Percentiles rank a stretch among this genome's conserved stretches.
phyloP scores from a whole-genome alignment of 2,329 filamentous ascomycete genomes.

The Alternaria sp. region DNA sequence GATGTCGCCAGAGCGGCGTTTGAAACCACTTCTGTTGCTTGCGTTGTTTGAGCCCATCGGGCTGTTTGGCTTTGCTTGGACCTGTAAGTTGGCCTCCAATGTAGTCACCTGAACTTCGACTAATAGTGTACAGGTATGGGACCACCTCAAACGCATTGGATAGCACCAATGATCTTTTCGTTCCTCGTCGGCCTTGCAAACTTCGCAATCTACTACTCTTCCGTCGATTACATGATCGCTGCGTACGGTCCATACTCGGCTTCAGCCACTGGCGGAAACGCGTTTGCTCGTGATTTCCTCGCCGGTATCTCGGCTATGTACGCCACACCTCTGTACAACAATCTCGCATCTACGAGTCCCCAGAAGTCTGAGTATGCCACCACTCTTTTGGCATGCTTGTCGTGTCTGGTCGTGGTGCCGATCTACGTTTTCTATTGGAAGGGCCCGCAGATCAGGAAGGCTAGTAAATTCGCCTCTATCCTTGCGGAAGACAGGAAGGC shows the following conservation, averaged over 20 bases:
- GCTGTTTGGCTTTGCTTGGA: slow-evolving; percentile 74
- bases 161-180: slow-evolving; percentile 70
- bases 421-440: slow-evolving; percentile 60
- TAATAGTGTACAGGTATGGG: slow-evolving; percentile 52
- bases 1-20: slow-evolving; percentile 66
- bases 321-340: slow-evolving; percentile 64
- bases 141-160: slow-evolving; percentile 69
- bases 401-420: slow-evolving; percentile 50
- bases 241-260: slow-evolving; percentile 76
- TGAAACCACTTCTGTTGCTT: slow-evolving; percentile 69
- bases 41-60: slow-evolving; percentile 70
- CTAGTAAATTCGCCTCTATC: slow-evolving; percentile 60
- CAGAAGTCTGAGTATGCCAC: slow-evolving; percentile 57
- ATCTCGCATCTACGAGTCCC: slow-evolving; percentile 48
- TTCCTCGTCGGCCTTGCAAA: slow-evolving; percentile 74
- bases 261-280: slow-evolving; percentile 78
- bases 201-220: slow-evolving; percentile 76
- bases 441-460: slow-evolving; percentile 61
- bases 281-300: slow-evolving; percentile 75
- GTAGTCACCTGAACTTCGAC: background rate
- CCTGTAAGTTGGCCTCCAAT: slow-evolving; percentile 50
- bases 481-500: slow-evolving; percentile 36
- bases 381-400: slow-evolving; percentile 61
- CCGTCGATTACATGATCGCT: slow-evolving; percentile 80
- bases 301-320: slow-evolving; percentile 75